A percentile compares a stretch with the other conserved stretches of the same genome.
Conservation (phyloP, 2,329 filamentous ascomycete species). For the Colletotrichum sp. region DNA sequence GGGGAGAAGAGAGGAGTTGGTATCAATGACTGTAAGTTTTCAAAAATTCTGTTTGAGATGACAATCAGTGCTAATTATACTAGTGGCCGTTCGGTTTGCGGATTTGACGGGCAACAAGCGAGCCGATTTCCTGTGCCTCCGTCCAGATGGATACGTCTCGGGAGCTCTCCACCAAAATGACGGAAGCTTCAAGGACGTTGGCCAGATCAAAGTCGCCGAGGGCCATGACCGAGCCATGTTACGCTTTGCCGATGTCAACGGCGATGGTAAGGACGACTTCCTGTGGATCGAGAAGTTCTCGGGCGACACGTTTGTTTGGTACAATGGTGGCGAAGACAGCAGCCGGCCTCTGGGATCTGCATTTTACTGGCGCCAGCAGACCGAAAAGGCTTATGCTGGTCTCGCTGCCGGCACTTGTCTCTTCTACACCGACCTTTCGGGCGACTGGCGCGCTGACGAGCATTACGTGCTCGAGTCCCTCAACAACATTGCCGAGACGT, state of each 20-base stretch:
- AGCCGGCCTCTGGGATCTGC: neutral
- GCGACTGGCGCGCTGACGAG: neutral
- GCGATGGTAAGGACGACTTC: slow-evolving; percentile 39
- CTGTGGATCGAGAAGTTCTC: slow-evolving; percentile 39
- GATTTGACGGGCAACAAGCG: slow-evolving; percentile 1
- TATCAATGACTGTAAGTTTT: neutral
- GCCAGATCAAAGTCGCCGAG: slow-evolving; percentile 31
- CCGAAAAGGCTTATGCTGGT: neutral
- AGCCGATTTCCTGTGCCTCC: slow-evolving; percentile 39
- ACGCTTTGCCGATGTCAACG: slow-evolving; percentile 42
- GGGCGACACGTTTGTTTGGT: slow-evolving; percentile 33
- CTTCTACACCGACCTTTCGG: neutral
- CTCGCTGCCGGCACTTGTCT: neutral
- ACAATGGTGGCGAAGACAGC: slow-evolving; percentile 26
- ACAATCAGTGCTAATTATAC: slow-evolving; percentile 17
- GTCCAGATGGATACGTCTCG: slow-evolving; percentile 25
- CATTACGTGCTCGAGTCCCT: neutral
- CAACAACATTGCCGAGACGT: neutral
- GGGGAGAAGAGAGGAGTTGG: neutral
- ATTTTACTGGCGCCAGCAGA: neutral
- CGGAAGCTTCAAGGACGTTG: slow-evolving; percentile 21
- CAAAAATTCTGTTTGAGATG: neutral
- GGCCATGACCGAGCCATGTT: slow-evolving; percentile 39
- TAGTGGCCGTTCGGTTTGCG: neutral
- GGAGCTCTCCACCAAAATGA: slow-evolving; percentile 28